Evolutionary conservation across 108 stramenopile genomes (phyloP).

Genomic region (Pseudonitzschia multiseries): DNA sequence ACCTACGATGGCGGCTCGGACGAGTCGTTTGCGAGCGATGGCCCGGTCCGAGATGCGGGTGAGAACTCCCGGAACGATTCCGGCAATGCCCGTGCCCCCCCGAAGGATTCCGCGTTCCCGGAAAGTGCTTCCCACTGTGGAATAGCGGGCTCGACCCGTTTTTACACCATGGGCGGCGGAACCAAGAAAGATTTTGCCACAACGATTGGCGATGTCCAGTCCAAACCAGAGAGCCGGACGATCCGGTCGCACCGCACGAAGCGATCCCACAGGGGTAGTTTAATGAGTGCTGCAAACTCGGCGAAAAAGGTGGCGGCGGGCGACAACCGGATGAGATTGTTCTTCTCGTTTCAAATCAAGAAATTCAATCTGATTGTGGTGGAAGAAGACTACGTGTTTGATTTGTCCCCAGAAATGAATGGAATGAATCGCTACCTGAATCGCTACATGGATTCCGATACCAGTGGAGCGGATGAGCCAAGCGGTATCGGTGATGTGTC

Average conservation of each 20-base stretch:
- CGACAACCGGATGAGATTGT: slow-evolving; percentile 34
- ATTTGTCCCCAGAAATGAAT: slow-evolving; percentile 21
- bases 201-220: background rate
- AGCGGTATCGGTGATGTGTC: slow-evolving; percentile 27
- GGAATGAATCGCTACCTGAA: slow-evolving; percentile 10
- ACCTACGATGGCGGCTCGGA: background rate
- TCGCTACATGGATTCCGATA: background rate
- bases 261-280: background rate
- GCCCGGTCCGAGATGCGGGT: no score
- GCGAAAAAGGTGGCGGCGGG: slow-evolving; percentile 1
- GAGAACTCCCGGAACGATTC: background rate
- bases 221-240: slow-evolving; percentile 11
- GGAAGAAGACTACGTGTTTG: slow-evolving; percentile 34
- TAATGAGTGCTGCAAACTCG: background rate
- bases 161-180: slow-evolving; percentile 20
- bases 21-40: background rate
- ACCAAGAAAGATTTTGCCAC: slow-evolving; percentile 19
- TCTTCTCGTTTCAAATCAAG: slow-evolving; percentile 35
- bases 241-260: slow-evolving; percentile 8
- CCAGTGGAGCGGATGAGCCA: slow-evolving; percentile 21
- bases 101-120: background rate
- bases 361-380: slow-evolving; percentile 38
- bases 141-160: background rate
- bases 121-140: no score
- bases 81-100: background rate